Conservation (phyloP, 345 rosid genomes). For the Leavenworthia alabamica region DNA sequence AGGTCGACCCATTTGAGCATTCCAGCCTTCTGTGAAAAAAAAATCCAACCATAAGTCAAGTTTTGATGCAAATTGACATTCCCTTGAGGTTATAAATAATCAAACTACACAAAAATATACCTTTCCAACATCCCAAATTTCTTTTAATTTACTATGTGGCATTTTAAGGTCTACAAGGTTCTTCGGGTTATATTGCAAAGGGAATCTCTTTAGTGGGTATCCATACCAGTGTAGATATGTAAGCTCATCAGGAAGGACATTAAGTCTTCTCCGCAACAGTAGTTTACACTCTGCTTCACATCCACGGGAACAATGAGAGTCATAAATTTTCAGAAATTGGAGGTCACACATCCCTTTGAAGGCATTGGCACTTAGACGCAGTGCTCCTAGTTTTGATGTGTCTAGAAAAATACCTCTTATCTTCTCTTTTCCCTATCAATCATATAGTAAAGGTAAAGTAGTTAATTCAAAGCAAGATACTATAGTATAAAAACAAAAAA, state of each 20-base stretch:
- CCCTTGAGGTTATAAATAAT: background rate
- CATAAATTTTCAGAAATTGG: slow-evolving; percentile 30
- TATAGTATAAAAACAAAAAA: background rate
- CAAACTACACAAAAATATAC: slow-evolving; percentile 10
- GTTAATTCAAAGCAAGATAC: background rate
- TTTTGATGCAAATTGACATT: background rate
- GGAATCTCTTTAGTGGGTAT: slow-evolving; percentile 27
- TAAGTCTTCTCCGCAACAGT: slow-evolving; percentile 13
- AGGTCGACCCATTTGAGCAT: slow-evolving; percentile 32
- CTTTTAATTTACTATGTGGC: slow-evolving; percentile 15
- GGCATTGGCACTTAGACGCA: slow-evolving; percentile 10
- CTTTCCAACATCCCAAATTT: slow-evolving; percentile 28
- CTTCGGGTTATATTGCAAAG: slow-evolving; percentile 16
- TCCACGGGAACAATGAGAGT: slow-evolving; percentile 14
- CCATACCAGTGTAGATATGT: slow-evolving; percentile 32
- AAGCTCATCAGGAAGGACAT: slow-evolving; percentile 26
- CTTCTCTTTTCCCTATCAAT: slow-evolving; percentile 25
- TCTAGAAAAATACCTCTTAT: slow-evolving; percentile 32
- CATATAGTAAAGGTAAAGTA: background rate
- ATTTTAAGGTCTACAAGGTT: slow-evolving; percentile 30
- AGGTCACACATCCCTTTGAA: slow-evolving; percentile 34
- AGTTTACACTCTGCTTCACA: slow-evolving; percentile 3
- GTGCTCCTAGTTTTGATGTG: slow-evolving; percentile 14
- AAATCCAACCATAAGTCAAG: background rate
- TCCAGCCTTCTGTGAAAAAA: slow-evolving; percentile 20